These are phyloP conservation scores for Arxiozyma slooffiae DNA, from an alignment of 1,139 yeast species.

Conservation along the genomic window DNA sequence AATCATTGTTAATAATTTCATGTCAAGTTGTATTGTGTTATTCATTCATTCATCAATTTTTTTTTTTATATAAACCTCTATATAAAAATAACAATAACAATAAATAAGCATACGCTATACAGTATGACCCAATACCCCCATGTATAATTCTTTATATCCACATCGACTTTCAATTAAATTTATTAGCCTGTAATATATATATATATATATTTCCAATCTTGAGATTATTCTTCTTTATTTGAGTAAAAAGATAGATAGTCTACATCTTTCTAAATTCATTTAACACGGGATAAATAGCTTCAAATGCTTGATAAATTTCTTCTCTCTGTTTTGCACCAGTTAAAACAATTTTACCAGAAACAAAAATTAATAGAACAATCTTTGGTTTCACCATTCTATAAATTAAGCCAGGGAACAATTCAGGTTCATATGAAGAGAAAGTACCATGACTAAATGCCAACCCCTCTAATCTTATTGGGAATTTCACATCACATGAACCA, in stretches of 20 bases:
- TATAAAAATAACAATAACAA: no score
- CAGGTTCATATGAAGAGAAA: conserved; percentile 98
- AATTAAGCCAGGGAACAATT: conserved; percentile 93
- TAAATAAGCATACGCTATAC: neutral
- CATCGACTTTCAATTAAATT: neutral
- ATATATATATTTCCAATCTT: no score
- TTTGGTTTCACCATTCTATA: conserved; percentile 99
- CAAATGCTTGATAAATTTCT: conserved; percentile 96
- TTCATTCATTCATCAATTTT: no score
- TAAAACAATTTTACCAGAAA: conserved; percentile 91
- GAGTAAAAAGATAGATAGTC: neutral
- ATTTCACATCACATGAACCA: conserved; percentile 96
- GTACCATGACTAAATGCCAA: conserved; percentile 97
- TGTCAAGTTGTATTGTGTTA: neutral
- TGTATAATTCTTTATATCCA: neutral
- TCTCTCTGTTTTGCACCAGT: conserved; percentile 99
- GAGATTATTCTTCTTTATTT: no score
- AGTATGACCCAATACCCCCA: no score
- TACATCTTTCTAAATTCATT: conserved; percentile 83
- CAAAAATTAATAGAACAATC: conserved; percentile 89
- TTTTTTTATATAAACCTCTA: neutral
- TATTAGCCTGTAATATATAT: neutral
- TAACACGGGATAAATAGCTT: conserved; percentile 94
- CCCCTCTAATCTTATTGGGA: conserved; percentile 95
- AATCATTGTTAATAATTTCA: no score